Evolutionary conservation across 2,329 filamentous ascomycete species (phyloP), one percentile per base, ranked within the genome.

Genomic region (Ambrosiella cleistominuta): DNA sequence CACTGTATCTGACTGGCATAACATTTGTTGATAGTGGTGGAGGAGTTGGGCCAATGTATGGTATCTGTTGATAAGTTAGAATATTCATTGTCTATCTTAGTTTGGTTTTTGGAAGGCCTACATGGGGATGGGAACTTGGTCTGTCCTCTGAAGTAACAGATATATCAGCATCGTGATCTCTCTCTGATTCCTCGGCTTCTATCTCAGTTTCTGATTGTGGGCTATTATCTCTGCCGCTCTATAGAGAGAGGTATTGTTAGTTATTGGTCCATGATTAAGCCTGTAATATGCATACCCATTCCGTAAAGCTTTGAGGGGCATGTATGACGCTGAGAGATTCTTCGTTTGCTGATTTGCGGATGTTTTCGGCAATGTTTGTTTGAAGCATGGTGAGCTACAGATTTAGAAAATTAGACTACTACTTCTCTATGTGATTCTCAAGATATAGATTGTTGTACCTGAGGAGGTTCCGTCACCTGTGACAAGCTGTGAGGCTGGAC

Each of bases 311-410:
- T 63, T 88, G 77, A 0, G 90, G 89, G 13, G 87, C 88, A 74
- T 95, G 90, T 64, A 96, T 95, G 57, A 95, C 90, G 1, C 90
- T 96, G 57, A 88, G 78, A 27, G 88, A 84, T 63, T 90, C 88
- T 63, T 95, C 88, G 61, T 82, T 82, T 27, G 78, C 77, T 57
- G 72, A 71, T 56, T 76, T 75, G 66, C 82, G 72, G 68, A 83
- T 65, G 60, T 75, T 72, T 47, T 80, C 78, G 2, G 79, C 70
- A 8, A 84, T 65, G 61, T 75, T 78, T 3, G 81, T 84, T 56
- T 71, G 73, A 13, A 82, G 69, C 71, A 78, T 74, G 58, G 56
- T 64, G 27, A 64, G 58, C 67, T 62, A 54, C n/a, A 15, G n/a
- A 39, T 12, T 7, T 39, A 9, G 27, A 27, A 27, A 27, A 27